Conservation (phyloP, 2,329 filamentous ascomycete species). For the Aspergillus texensis region DNA sequence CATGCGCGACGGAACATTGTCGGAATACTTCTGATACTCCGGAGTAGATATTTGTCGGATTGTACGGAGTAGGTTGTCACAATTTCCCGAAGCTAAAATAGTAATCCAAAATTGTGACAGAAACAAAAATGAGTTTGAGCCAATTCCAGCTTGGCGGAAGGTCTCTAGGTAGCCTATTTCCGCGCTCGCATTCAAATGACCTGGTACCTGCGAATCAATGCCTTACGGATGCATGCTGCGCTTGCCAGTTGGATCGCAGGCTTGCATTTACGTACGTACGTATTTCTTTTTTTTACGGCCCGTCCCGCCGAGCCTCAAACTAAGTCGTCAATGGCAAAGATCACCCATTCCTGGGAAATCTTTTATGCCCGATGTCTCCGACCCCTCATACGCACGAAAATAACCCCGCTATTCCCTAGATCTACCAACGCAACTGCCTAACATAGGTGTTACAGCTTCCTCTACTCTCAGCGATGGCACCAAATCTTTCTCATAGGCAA, state of each 20-base stretch:
- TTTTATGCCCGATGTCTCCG: constrained; percentile 21
- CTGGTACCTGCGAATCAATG: not conserved
- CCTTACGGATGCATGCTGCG: not conserved
- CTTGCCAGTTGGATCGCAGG: not conserved
- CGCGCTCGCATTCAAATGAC: not conserved
- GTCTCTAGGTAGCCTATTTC: not conserved
- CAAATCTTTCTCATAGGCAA: constrained; percentile 62
- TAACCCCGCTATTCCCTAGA: constrained; percentile 19
- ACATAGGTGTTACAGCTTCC: not conserved
- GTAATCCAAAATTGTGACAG: not conserved
- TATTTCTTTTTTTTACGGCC: constrained; percentile 23
- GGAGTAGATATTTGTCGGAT: not conserved
- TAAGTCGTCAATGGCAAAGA: constrained; percentile 21
- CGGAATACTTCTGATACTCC: not conserved
- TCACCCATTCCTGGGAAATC: constrained; percentile 26
- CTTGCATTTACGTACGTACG: not conserved
- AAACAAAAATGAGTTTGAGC: not conserved
- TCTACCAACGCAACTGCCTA: not conserved
- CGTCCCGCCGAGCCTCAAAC: constrained; percentile 39
- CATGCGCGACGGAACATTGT: not conserved
- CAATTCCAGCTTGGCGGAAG: not conserved
- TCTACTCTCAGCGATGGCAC: constrained; percentile 31
- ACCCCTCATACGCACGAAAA: constrained; percentile 18
- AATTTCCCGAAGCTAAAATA: not conserved
- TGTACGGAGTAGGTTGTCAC: not conserved